A percentile compares a stretch with the other conserved stretches of the same genome.
These are phyloP conservation scores for Quercus agrifolia DNA, from an alignment of 306 rosid species.

Conservation along the genomic window DNA sequence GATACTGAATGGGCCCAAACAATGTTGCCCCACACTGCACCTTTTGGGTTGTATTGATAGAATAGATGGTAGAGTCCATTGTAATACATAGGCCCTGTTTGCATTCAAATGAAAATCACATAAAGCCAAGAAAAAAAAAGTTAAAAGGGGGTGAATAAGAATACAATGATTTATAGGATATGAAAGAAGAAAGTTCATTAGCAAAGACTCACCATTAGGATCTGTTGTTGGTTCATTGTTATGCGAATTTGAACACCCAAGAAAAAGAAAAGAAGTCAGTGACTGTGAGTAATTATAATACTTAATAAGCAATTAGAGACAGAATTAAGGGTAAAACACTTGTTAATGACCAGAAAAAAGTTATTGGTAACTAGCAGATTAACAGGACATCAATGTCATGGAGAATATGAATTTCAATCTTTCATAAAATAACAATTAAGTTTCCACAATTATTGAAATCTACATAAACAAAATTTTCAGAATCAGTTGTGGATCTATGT, in stretches of 20 bases:
- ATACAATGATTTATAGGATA: not conserved
- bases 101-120: not conserved
- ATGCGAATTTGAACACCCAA: constrained; percentile 12
- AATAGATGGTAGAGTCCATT: constrained; percentile 76
- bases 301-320: too few species aligned
- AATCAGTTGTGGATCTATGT: too few species aligned
- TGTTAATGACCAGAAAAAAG: too few species aligned
- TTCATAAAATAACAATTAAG: too few species aligned
- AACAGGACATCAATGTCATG: too few species aligned
- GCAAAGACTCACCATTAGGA: constrained; percentile 67
- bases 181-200: not conserved
- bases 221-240: constrained; percentile 36
- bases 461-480: too few species aligned
- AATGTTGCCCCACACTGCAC: constrained; percentile 96
- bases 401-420: too few species aligned
- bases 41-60: constrained; percentile 84
- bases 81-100: constrained; percentile 73
- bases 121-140: too few species aligned
- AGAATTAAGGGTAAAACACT: too few species aligned
- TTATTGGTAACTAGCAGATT: too few species aligned
- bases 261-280: constrained; percentile 14
- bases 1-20: constrained; percentile 95
- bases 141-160: not conserved
- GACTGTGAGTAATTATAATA: too few species aligned
- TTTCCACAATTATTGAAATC: too few species aligned